Base-by-base conservation (phyloP, 2,329 filamentous ascomycete species). In the Pestalotiopsis sp. region DNA sequence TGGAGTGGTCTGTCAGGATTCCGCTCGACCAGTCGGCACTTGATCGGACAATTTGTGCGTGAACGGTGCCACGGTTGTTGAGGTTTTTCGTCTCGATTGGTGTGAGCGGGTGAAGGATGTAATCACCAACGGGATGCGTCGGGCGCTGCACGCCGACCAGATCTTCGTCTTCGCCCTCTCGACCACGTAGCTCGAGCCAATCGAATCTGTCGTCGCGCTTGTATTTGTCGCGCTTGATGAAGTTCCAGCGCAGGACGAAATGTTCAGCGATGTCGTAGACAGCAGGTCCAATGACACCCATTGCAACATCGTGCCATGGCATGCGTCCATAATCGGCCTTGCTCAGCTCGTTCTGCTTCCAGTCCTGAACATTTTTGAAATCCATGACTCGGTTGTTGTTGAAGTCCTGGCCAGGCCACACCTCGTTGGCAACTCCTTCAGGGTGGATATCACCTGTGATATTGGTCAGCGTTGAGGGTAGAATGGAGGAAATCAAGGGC, bases 361-460 rank as follows among this genome's bases (percentile, higher is more conserved):
- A 98, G 76, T 98, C 91, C 38, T 92, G 79, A 1, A 98, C 96
- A 39, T 91, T 92, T 73, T 98, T 87, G 78, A 98, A 99, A 75
- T 99, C 96, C 91, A 97, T 92, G 73, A 98, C 91, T 48, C 95
- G 89, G 78, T 97, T 98, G 80, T 98, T 98, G 80, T 98, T 98
- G 84, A 97, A 98, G 75, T 99, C 96, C 76, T 99, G 96, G 0
- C 96, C 96, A 0, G 96, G 94, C 85, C 94, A 99, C 22, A 98
- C 85, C 78, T 98, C 94, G 66, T 94, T 89, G 14, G 88, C 84
- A 20, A 97, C 88, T 22, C 92, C 93, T 57, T 91, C 90, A 0
- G 95, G 95, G 77, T 98, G 94, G 0, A 94, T 90, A 78, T 98
- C 96, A 66, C 52, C 55, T 65, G 14, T 24, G 56, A 14, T 20